Evolutionary conservation across 78 protist genomes (phyloP), one percentile per base, ranked within the genome.

Genomic region (Isochrysis galbana): DNA sequence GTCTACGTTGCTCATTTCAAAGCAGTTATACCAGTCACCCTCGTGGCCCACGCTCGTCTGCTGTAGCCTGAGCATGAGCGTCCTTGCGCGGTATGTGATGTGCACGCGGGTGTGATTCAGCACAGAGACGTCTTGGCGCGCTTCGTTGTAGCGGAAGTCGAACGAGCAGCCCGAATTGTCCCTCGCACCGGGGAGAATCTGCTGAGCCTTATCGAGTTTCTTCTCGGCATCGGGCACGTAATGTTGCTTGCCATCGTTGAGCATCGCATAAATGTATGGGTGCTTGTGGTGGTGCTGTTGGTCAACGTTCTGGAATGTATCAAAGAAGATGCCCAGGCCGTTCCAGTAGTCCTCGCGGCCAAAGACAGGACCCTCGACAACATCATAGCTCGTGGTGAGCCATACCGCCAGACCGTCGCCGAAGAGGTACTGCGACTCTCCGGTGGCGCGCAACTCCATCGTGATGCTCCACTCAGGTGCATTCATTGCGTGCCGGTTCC

Each of bases 291-390:
- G 69, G 69, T 46, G 86, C 86, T 11, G 7, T 34, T 78, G 45
- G 86, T 78, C 86, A 7, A 78, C 39, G 45, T 83, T 83, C 41
- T 83, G 42, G 29, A 46, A 83, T 0, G 89, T 83, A 69, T 83
- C 89, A 10, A 83, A 83, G 89, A 83, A 46, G 89, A 83, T 32
- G 41, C 89, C 89, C n/a, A 83, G 89, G 44, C 89, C 89, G 29
- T 1, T n/a, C 89, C 89, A 83, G 5, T n/a, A 0, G 42, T 83
- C 89, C 89, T 46, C 39, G 23, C 89, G 25, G 45, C 89, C 89
- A 32, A 44, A 83, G 45, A 83, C 89, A 17, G 5, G 17, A n/a
- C 89, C 89, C 42, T 39, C 48, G 26, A 41, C 21, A n/a, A 26
- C 39, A 25, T 39, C 86, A 25, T 11, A 5, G 19, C 4, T 23